Conservation (phyloP, 2,329 filamentous ascomycete species). For the Ophiostoma piceae region DNA sequence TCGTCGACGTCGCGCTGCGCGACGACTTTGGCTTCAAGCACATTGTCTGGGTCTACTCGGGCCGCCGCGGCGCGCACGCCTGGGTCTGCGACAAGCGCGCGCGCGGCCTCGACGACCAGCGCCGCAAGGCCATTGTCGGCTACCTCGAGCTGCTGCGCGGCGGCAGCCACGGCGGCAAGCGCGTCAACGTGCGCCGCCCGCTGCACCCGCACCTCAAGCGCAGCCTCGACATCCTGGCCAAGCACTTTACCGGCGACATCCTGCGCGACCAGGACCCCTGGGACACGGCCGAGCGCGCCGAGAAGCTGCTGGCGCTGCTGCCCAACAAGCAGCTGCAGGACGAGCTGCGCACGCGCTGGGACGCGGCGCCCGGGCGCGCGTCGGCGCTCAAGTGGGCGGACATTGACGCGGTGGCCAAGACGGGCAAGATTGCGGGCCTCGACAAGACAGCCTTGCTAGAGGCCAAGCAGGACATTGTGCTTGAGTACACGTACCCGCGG, state of each 20-base stretch:
- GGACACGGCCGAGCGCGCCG: conserved; percentile 61
- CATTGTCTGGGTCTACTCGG: conserved; percentile 98
- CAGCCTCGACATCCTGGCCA: conserved; percentile 77
- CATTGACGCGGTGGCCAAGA: conserved; percentile 79
- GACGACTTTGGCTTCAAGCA: conserved; percentile 97
- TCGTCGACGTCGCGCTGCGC: conserved; percentile 76
- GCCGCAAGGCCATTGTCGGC: conserved; percentile 75
- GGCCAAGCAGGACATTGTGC: conserved; percentile 89
- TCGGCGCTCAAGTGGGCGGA: conserved; percentile 87
- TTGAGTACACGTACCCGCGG: conserved; percentile 96
- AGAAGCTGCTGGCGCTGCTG: conserved; percentile 75
- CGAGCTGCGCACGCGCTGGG: conserved; percentile 84
- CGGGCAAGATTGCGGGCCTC: conserved; percentile 65
- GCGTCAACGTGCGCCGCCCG: conserved; percentile 76
- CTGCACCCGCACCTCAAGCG: conserved; percentile 87
- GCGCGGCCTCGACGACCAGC: conserved; percentile 76
- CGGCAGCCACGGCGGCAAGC: conserved; percentile 78
- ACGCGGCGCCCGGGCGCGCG: conserved; percentile 68
- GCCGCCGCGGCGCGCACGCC: conserved; percentile 90
- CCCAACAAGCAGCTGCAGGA: conserved; percentile 74
- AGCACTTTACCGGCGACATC: conserved; percentile 78
- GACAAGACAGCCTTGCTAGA: conserved; percentile 70
- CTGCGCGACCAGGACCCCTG: conserved; percentile 85
- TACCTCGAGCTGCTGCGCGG: conserved; percentile 90
- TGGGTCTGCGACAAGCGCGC: conserved; percentile 95